Evolutionary conservation across 768 basidiomycete species (phyloP).

Genomic region (Naganishia friedmannii): DNA sequence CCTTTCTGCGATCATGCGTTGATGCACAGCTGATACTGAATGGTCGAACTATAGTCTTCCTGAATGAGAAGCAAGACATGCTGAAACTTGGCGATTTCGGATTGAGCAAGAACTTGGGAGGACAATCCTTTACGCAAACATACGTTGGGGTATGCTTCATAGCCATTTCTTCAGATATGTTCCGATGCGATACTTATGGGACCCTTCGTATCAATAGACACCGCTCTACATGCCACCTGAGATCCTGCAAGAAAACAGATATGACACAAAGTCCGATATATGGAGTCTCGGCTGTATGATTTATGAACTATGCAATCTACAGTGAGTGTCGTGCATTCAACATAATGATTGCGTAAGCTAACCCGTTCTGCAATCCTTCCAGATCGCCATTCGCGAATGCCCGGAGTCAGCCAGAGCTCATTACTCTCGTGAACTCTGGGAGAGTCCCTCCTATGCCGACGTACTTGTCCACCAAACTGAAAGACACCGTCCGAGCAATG

Average conservation of each 20-base stretch:
- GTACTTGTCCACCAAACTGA: slow-evolving; percentile 42
- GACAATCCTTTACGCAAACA: slow-evolving; percentile 86
- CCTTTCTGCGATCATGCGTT: background rate
- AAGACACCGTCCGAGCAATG: slow-evolving; percentile 46
- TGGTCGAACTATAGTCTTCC: slow-evolving; percentile 66
- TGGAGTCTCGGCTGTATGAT: slow-evolving; percentile 98
- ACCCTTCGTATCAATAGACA: slow-evolving; percentile 62
- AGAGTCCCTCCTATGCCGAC: slow-evolving; percentile 42
- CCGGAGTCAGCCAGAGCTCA: slow-evolving; percentile 47
- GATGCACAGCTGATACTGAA: background rate
- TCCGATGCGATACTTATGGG: slow-evolving; percentile 8
- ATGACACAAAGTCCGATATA: slow-evolving; percentile 96
- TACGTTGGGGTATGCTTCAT: slow-evolving; percentile 79
- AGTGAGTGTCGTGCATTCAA: slow-evolving; percentile 52
- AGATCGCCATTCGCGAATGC: slow-evolving; percentile 51
- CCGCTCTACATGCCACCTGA: slow-evolving; percentile 99
- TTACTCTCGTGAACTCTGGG: slow-evolving; percentile 43
- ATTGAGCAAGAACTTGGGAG: slow-evolving; percentile 82
- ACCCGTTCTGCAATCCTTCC: background rate
- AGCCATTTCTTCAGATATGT: background rate
- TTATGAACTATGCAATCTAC: slow-evolving; percentile 90
- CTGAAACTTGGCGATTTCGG: slow-evolving; percentile 98
- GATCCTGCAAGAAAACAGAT: slow-evolving; percentile 92
- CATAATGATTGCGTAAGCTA: background rate
- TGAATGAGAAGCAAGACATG: slow-evolving; percentile 65